Evolutionary conservation across 768 basidiomycete genomes (phyloP), one percentile per base, ranked within the genome.

Genomic region (Lentinula lateritia): DNA sequence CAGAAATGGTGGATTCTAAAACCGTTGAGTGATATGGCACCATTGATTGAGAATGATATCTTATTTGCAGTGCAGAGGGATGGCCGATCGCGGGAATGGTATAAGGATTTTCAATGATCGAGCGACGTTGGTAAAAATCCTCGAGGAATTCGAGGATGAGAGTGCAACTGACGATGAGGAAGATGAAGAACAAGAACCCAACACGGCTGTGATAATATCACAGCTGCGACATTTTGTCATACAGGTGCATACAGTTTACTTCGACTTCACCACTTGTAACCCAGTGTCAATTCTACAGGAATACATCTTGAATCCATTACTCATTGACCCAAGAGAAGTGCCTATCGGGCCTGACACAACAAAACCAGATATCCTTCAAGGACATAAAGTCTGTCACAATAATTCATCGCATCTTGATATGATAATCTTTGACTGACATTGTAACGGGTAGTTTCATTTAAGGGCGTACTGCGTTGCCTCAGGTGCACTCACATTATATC

Each of bases 31-130:
- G 28, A 39, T 28, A 28, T 4, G 28, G 28, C 28, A 28, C 28
- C 28, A 28, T 28, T 28, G 28, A 28, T 0, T 28, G 28, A 3
- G 28, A 2, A 28, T 28, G 28, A 28, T 4, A 38, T 41, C 39
- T 58, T 46, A 38, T n/a, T 45, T 60, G 62, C 56, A 63, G 58
- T 38, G 62, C 61, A 83, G 82, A 50, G 93, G 94, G 16, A 96
- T 99, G 92, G 89, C 95, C 1, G 95, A 98, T 76, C 83, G 93
- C 54, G 97, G 95, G 12, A 93, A 93, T 81, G 97, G 96, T 2
- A 95, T 99, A 65, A 77, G 95, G 50, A 75, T 99, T 52, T 98
- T 99, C 74, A 85, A 89, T 57, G 88, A 82, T 59, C 89, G 89
- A 72, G 83, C 84, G 12, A 76, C 83, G 36, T 78, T 99, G 61